Evolutionary conservation across 2,329 filamentous ascomycete species (phyloP).

Genomic region (Thyridium curvatum): DNA sequence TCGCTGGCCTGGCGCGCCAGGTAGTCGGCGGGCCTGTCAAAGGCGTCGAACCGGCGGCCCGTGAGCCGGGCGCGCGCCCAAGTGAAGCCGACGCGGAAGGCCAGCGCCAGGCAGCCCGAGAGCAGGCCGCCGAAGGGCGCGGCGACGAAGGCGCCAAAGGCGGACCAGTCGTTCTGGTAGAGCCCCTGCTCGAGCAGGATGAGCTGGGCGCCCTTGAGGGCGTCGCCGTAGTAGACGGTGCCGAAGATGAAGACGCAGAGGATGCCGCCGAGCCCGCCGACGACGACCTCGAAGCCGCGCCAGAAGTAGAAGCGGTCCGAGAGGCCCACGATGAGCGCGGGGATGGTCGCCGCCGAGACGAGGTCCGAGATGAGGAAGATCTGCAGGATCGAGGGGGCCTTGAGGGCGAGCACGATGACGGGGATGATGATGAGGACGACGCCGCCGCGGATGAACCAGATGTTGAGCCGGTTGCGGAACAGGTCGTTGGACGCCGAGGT

Average conservation of each 20-base stretch:
- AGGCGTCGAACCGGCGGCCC: conserved; percentile 59
- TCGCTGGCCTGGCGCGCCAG: conserved; percentile 15
- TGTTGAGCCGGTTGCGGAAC: conserved; percentile 73
- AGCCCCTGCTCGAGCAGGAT: conserved; percentile 68
- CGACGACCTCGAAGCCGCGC: conserved; percentile 74
- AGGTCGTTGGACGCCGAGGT: conserved; percentile 80
- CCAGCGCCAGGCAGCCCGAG: conserved; percentile 61
- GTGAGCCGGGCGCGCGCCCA: conserved; percentile 49
- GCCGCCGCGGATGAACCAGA: conserved; percentile 64
- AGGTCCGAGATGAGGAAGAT: conserved; percentile 81
- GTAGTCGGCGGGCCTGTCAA: conserved; percentile 49
- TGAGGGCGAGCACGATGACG: conserved; percentile 66
- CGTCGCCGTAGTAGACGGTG: conserved; percentile 68
- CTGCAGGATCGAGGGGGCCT: conserved; percentile 67
- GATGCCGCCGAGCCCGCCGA: conserved; percentile 71
- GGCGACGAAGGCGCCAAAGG: conserved; percentile 76
- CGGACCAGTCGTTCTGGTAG: conserved; percentile 73
- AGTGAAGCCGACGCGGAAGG: conserved; percentile 51
- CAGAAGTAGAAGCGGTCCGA: conserved; percentile 62
- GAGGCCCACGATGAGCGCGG: conserved; percentile 68
- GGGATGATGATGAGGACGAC: conserved; percentile 72
- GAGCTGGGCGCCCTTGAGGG: conserved; percentile 55
- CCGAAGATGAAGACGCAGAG: conserved; percentile 78
- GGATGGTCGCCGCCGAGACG: conserved; percentile 69
- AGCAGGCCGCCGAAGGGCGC: conserved; percentile 70